These are phyloP conservation scores for Pleurotus tuber-regium DNA, from an alignment of 768 basidiomycete genomes.

Conservation along the genomic window DNA sequence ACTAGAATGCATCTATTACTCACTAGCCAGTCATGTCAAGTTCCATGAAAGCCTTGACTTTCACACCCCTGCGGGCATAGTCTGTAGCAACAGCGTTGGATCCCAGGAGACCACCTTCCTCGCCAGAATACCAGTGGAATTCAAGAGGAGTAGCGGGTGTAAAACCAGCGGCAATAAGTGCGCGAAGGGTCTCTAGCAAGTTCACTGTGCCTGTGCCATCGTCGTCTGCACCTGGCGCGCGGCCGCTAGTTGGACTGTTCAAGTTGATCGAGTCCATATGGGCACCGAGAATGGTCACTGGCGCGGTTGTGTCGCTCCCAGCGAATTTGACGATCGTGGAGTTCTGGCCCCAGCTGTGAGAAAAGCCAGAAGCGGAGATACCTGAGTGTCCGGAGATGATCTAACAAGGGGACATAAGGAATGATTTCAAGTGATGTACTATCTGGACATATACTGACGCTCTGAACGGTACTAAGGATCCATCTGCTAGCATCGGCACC, in stretches of 20 bases:
- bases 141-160: slow-evolving; percentile 40
- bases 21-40: slow-evolving; percentile 44
- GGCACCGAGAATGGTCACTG: slow-evolving; percentile 24
- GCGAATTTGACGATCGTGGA: slow-evolving; percentile 22
- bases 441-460: slow-evolving; percentile 23
- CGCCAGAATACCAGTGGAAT: slow-evolving; percentile 49
- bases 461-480: slow-evolving; percentile 31
- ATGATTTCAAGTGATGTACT: no score
- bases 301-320: slow-evolving; percentile 13
- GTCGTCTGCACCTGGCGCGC: slow-evolving; percentile 37
- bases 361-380: slow-evolving; percentile 21
- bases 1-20: slow-evolving; percentile 6
- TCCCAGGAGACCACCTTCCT: slow-evolving; percentile 50
- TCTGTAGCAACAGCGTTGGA: slow-evolving; percentile 42
- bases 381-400: slow-evolving; percentile 19
- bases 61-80: slow-evolving; percentile 39
- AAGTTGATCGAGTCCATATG: slow-evolving; percentile 29
- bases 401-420: slow-evolving; percentile 13
- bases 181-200: slow-evolving; percentile 42
- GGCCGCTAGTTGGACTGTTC: slow-evolving; percentile 21
- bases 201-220: slow-evolving; percentile 42
- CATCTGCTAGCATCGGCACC: slow-evolving; percentile 37
- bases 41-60: slow-evolving; percentile 44
- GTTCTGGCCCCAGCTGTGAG: slow-evolving; percentile 17
- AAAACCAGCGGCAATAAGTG: slow-evolving; percentile 39